phyloP scores from a whole-genome alignment of 768 basidiomycete genomes.

The Boletellus sp. region DNA sequence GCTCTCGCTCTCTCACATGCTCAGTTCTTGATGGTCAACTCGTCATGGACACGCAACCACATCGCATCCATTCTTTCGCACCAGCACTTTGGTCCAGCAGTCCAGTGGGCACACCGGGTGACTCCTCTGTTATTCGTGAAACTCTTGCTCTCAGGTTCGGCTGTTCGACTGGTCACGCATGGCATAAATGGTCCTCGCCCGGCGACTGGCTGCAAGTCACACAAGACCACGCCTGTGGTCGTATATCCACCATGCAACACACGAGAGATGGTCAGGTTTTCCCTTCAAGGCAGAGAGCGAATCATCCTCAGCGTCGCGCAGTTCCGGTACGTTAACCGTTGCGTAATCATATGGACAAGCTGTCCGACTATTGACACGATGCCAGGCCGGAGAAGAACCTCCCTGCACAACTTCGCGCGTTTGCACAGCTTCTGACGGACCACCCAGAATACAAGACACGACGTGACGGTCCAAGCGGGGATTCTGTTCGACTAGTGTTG shows the following conservation, averaged over 20 bases:
- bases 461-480: slow-evolving; percentile 11
- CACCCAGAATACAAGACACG: slow-evolving; percentile 54
- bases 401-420: slow-evolving; percentile 67
- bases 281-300: slow-evolving; percentile 50
- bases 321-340: slow-evolving; percentile 60
- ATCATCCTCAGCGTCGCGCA: slow-evolving; percentile 87
- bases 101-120: slow-evolving; percentile 44
- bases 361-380: not conserved
- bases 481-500: slow-evolving; percentile 59
- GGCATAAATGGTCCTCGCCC: slow-evolving; percentile 1
- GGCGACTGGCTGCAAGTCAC: not conserved
- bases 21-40: slow-evolving; percentile 88
- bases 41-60: slow-evolving; percentile 90
- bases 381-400: slow-evolving; percentile 95
- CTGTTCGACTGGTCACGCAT: not conserved
- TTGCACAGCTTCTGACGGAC: slow-evolving; percentile 51
- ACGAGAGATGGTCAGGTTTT: slow-evolving; percentile 56
- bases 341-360: not conserved
- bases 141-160: slow-evolving; percentile 17
- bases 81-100: slow-evolving; percentile 40
- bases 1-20: slow-evolving; percentile 67
- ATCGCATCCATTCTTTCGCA: slow-evolving; percentile 68
- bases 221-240: slow-evolving; percentile 31
- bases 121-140: slow-evolving; percentile 40
- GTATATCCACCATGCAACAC: slow-evolving; percentile 96